Percentiles rank a stretch among this genome's conserved stretches.
Conservation (phyloP, 2,329 filamentous ascomycete species). For the Xylaria sp. region DNA sequence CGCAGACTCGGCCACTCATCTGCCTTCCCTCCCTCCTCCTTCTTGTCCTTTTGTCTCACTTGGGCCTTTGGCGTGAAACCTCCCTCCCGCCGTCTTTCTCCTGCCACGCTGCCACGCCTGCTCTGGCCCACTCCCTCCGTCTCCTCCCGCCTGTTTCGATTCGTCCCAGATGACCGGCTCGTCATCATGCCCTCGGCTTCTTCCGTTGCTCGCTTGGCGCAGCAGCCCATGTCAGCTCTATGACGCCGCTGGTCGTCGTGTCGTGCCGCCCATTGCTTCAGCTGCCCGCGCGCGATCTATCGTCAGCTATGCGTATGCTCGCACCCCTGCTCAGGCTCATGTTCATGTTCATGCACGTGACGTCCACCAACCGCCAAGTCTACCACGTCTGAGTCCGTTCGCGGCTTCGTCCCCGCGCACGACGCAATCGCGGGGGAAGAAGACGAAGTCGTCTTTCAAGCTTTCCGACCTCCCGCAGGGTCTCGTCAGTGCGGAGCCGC, state of each 20-base stretch:
- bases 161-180: slow-evolving; percentile 39
- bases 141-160: slow-evolving; percentile 6
- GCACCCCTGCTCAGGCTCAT: slow-evolving; percentile 18
- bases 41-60: neutral
- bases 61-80: neutral
- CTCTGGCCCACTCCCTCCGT: slow-evolving; percentile 4
- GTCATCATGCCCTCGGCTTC: slow-evolving; percentile 39
- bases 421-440: slow-evolving; percentile 60
- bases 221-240: slow-evolving; percentile 32
- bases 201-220: slow-evolving; percentile 39
- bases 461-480: slow-evolving; percentile 69
- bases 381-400: slow-evolving; percentile 12
- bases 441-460: slow-evolving; percentile 63
- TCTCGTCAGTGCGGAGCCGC: slow-evolving; percentile 40
- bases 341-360: slow-evolving; percentile 32
- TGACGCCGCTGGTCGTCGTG: slow-evolving; percentile 23
- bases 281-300: slow-evolving; percentile 25
- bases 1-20: slow-evolving; percentile 11
- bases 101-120: neutral
- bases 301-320: slow-evolving; percentile 20
- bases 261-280: slow-evolving; percentile 23
- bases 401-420: neutral
- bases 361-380: slow-evolving; percentile 15
- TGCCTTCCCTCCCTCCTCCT: neutral
- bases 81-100: neutral